Conservation (phyloP, 768 basidiomycete species). For the Xanthoconium purpureum region DNA sequence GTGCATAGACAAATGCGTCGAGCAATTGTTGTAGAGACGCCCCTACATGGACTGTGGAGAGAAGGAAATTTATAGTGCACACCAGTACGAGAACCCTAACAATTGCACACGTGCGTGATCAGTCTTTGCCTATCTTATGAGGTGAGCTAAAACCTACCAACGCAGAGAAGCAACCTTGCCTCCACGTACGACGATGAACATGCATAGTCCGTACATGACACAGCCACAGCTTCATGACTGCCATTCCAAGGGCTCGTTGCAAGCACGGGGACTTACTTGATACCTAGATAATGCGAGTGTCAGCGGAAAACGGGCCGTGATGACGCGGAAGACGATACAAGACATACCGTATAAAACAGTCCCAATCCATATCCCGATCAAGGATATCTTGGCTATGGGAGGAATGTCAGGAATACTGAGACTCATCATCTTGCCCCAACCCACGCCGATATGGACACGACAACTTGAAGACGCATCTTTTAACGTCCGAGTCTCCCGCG, state of each 20-base stretch:
- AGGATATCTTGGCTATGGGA: too few relatives aligned
- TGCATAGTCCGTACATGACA: neutral
- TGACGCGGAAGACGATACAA: too few relatives aligned
- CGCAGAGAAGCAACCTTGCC: neutral
- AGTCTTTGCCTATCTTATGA: neutral
- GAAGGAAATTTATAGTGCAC: neutral
- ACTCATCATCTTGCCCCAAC: too few relatives aligned
- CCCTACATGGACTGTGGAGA: neutral
- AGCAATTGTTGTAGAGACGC: conserved; percentile 1
- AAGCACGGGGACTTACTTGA: neutral
- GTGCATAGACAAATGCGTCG: neutral
- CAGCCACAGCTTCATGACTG: neutral
- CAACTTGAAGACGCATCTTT: too few relatives aligned
- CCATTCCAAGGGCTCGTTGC: too few relatives aligned
- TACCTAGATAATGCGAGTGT: neutral
- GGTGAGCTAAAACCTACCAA: neutral
- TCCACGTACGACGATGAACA: neutral
- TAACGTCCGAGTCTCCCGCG: too few relatives aligned
- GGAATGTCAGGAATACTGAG: too few relatives aligned
- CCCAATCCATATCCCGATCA: too few relatives aligned
- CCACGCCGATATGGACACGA: too few relatives aligned
- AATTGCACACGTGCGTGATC: neutral
- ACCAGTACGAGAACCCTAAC: neutral
- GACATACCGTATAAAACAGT: too few relatives aligned
- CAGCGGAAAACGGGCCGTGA: too few relatives aligned